These are phyloP conservation scores for Globisporangium spiculum DNA, from an alignment of 352 stramenopile genomes.

Conservation along the genomic window DNA sequence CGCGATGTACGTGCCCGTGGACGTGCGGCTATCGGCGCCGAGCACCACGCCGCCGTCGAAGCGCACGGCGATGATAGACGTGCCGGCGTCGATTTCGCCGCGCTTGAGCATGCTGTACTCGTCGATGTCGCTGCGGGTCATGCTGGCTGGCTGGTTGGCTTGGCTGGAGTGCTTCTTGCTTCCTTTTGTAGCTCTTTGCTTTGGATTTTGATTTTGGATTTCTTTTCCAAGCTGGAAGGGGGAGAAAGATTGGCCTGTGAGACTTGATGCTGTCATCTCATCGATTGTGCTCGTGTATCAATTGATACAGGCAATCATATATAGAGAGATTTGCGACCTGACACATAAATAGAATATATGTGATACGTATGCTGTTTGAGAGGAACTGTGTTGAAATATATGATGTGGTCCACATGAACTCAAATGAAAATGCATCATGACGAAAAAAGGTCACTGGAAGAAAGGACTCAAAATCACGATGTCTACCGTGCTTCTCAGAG, in stretches of 20 bases:
- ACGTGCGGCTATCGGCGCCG: constrained; percentile 93
- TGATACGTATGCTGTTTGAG: background rate
- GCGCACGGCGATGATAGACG: constrained; percentile 97
- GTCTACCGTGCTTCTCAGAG: too few species aligned
- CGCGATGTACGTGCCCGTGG: constrained; percentile 95
- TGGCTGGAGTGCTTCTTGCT: background rate
- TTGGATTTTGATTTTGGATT: constrained; percentile 1
- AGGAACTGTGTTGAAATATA: background rate
- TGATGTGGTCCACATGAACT: too few species aligned
- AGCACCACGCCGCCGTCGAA: constrained; percentile 97
- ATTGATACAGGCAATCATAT: background rate
- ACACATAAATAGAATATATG: background rate
- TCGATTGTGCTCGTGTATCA: background rate
- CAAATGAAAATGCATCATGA: too few species aligned
- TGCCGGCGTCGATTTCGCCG: constrained; percentile 94
- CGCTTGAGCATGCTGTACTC: constrained; percentile 73
- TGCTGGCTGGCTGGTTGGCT: constrained; percentile 1
- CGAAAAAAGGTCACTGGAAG: too few species aligned
- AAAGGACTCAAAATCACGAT: too few species aligned
- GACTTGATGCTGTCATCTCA: background rate
- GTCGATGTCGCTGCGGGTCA: constrained; percentile 37
- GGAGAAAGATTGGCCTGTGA: background rate
- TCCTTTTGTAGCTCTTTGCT: background rate
- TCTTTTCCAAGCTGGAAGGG: background rate
- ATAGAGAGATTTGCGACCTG: background rate